Percentiles rank a stretch among this genome's conserved stretches.
phyloP scores from a whole-genome alignment of 2,329 filamentous ascomycete species.

The Trichoderma breve region DNA sequence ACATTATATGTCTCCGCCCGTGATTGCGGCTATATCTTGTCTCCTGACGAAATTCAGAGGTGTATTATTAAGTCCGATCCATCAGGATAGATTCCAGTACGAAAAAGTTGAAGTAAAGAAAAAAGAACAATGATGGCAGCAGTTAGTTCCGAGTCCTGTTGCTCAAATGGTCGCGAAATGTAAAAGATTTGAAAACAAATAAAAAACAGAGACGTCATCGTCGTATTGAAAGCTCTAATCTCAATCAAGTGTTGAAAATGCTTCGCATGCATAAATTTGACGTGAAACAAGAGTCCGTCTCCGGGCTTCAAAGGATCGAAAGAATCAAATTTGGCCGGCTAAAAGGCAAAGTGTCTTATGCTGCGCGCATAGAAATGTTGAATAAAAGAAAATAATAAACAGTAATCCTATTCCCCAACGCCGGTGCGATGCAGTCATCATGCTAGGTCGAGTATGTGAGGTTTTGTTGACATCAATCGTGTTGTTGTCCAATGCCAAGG shows the following conservation, averaged over 20 bases:
- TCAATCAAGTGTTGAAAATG: conserved; percentile 1
- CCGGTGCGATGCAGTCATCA: conserved; percentile 35
- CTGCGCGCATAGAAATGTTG: background rate
- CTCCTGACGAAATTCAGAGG: background rate
- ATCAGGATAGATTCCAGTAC: background rate
- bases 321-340: conserved; percentile 13
- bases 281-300: background rate
- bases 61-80: conserved; percentile 7
- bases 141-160: background rate
- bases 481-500: conserved; percentile 22
- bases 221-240: conserved; percentile 1
- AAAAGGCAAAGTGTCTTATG: conserved; percentile 2
- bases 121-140: background rate
- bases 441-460: conserved; percentile 27
- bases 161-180: background rate
- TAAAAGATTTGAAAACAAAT: background rate
- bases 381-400: conserved; percentile 3
- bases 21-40: conserved; percentile 10
- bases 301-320: conserved; percentile 8
- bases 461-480: conserved; percentile 26
- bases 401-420: conserved; percentile 31
- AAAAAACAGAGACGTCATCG: background rate
- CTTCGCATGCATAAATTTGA: background rate
- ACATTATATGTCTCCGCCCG: conserved; percentile 13
- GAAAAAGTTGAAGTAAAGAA: background rate